Evolutionary conservation across 1,284 basidiomycete species (phyloP), one percentile per base, ranked within the genome.

Genomic region (Termitomyces sp.): DNA sequence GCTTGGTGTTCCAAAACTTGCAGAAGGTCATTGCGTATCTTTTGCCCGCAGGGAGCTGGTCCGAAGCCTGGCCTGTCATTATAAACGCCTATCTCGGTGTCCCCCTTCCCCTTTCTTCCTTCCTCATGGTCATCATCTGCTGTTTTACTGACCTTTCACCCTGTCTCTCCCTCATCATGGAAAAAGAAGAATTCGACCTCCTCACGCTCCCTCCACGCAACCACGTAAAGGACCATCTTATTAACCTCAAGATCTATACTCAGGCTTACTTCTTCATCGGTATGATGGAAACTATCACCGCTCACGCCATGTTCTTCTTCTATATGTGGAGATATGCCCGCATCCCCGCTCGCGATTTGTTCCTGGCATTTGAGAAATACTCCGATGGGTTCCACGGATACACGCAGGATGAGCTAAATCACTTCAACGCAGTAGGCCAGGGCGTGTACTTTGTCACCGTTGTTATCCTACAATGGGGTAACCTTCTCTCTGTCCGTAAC

Each of bases 1-100:
- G 85, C 21, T 71, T 88, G 15, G 83, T 84, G 21, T 88, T 82
- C 65, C 83, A 86, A 62, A 90, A 90, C 64, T 67, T 90, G 48
- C 80, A 82, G 62, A 81, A 81, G 62, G 75, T 78, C 9, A 75
- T 76, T 24, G 58, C 78, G 7, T 78, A 78, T 57, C 66, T 79
- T 13, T 65, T 77, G 26, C 77, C 78, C 42, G 79, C 79, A 50
- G 72, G 80, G 68, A 68, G 60, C 31, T 62, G 60, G 60, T 60
- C 60, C 15, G 58, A 62, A 41, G 48, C 41, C 10, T 62, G 60
- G 60, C 60, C 60, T 9, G 60, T 62, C 2, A 15, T 62, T 21
- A n/a, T 60, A 26, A 60, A 60, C 17, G 58, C 56, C 12, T 60
- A 40, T 28, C 53, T 62, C 10, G 60, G 60, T 33, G 56, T 62